phyloP scores from a whole-genome alignment of 352 stramenopile genomes.

The Phytophthora citricola region DNA sequence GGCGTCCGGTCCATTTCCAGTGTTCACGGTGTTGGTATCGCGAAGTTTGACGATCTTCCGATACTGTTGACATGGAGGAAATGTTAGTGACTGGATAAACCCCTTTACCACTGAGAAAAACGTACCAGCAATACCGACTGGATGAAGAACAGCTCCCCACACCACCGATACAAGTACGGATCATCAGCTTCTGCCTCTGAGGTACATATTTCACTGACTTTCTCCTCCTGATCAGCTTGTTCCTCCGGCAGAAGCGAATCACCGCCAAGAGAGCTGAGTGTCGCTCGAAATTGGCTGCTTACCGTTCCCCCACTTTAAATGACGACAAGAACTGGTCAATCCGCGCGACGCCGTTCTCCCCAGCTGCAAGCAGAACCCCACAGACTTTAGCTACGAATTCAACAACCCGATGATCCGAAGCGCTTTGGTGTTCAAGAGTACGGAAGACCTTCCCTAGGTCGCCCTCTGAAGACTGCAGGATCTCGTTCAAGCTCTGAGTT shows the following conservation, averaged over 20 bases:
- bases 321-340: constrained; percentile 41
- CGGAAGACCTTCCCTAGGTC: constrained; percentile 41
- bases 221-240: constrained; percentile 5
- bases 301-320: constrained; percentile 54
- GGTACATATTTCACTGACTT: neutral
- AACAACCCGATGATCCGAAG: constrained; percentile 29
- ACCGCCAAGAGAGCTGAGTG: constrained; percentile 37
- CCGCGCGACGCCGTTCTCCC: constrained; percentile 5
- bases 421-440: constrained; percentile 27
- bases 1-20: constrained; percentile 36
- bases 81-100: neutral
- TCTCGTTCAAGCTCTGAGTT: constrained; percentile 42
- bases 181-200: constrained; percentile 42
- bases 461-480: constrained; percentile 46
- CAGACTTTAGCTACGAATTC: constrained; percentile 53
- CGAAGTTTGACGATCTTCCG: constrained; percentile 40
- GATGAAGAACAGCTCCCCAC: constrained; percentile 69
- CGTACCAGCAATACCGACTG: constrained; percentile 57
- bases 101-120: neutral
- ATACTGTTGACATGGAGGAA: constrained; percentile 33
- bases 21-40: constrained; percentile 26
- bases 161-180: constrained; percentile 63
- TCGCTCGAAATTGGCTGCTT: constrained; percentile 49
- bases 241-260: constrained; percentile 40
- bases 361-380: constrained; percentile 23